Base-by-base conservation (phyloP, 768 basidiomycete genomes). In the Boletus sensibilis region DNA sequence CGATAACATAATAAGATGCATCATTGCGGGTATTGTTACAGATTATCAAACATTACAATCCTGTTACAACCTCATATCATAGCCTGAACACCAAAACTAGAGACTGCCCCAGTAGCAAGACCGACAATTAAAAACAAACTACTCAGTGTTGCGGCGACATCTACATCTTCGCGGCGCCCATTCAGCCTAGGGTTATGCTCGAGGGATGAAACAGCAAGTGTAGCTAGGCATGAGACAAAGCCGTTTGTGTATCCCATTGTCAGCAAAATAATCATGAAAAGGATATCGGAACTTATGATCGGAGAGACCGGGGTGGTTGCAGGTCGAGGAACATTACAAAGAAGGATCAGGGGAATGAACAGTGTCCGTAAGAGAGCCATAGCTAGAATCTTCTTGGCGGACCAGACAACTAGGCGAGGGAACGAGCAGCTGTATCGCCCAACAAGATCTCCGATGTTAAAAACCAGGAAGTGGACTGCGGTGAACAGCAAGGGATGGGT, bases 331-430 rank as follows among this genome's bases (percentile, higher is more conserved):
- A 95, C 73, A 67, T 97, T 97, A 79, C 94, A 96, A 73, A 88
- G 77, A n/a, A 96, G 79, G 72, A 96, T 88, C 40, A 94, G 64
- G 31, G 92, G 92, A 46, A 97, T 82, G 74, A 96, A 95, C 34
- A 93, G 65, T 2, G 86, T 88, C 52, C 94, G 85, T 4, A 82
- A 70, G 40, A 89, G 68, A 16, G 92, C 87, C 25, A 92, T 72
- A 7, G 68, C 65, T 16, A 92, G 68, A 38, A 95, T 79, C 34
- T 79, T 79, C 23, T 75, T 79, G 6, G 82, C 80, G 4, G 85
- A 85, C 84, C 90, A 93, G 50, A 93, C 74, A 33, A 86, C 70
- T 21, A 94, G 70, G 9, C 69, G 67, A 7, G 87, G 86, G 63
- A 85, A 78, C 6, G 87, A 81, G 69, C 88, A 91, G 58, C 82